Conservation (phyloP, 139 green algal species). For the Limnomonas spitsbergensis region DNA sequence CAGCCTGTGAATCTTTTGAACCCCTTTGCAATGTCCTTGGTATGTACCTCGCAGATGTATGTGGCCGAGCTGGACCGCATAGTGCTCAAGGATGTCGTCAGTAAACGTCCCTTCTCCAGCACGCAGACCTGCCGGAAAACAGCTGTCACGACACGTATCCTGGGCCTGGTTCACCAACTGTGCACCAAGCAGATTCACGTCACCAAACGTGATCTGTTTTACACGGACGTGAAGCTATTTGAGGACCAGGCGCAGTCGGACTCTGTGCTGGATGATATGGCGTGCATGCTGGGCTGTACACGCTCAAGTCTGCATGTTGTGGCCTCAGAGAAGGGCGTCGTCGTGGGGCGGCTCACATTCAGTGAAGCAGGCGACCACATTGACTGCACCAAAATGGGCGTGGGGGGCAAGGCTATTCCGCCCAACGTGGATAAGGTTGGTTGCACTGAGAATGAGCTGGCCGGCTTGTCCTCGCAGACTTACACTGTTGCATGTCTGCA, state of each 20-base stretch:
- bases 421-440: constrained; percentile 92
- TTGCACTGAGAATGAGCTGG: background rate
- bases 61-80: constrained; percentile 87
- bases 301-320: constrained; percentile 87
- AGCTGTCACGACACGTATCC: constrained; percentile 84
- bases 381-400: constrained; percentile 90
- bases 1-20: too few relatives aligned
- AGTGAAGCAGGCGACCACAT: constrained; percentile 90
- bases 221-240: constrained; percentile 98
- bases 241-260: constrained; percentile 75
- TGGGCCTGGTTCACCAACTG: constrained; percentile 82
- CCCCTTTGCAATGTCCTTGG: too few relatives aligned
- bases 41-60: constrained; percentile 51
- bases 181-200: constrained; percentile 78
- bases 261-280: constrained; percentile 86
- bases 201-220: constrained; percentile 95
- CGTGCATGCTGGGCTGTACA: constrained; percentile 95
- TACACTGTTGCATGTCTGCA: background rate
- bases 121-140: constrained; percentile 69
- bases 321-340: constrained; percentile 94
- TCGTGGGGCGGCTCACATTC: constrained; percentile 87
- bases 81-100: constrained; percentile 77
- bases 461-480: too few relatives aligned
- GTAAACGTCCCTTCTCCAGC: constrained; percentile 75
- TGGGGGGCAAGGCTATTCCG: constrained; percentile 95